These are phyloP conservation scores for Tetrahymena malaccensis DNA, from an alignment of 73 alveolate genomes.

Conservation along the genomic window DNA sequence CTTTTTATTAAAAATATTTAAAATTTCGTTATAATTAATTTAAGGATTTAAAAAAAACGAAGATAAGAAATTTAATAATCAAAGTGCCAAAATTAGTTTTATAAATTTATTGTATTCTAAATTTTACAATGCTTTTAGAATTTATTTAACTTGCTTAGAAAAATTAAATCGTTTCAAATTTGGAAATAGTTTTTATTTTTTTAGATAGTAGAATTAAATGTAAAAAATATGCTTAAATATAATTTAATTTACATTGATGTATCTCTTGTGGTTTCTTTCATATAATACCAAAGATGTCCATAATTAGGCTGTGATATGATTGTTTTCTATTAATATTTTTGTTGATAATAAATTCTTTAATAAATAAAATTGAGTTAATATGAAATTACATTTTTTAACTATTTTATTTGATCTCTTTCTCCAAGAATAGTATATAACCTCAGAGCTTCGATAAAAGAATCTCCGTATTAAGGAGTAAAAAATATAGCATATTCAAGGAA, in stretches of 20 bases:
- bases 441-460: conserved; percentile 51
- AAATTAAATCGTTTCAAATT: too few relatives aligned
- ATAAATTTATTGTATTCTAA: too few relatives aligned
- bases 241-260: conserved; percentile 34
- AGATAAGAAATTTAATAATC: not conserved
- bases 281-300: conserved; percentile 66
- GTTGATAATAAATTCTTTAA: not conserved
- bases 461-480: conserved; percentile 72
- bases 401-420: conserved; percentile 10
- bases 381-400: conserved; percentile 23
- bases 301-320: conserved; percentile 51
- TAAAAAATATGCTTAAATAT: too few relatives aligned
- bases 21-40: too few relatives aligned
- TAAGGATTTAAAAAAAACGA: too few relatives aligned
- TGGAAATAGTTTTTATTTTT: too few relatives aligned
- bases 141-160: too few relatives aligned
- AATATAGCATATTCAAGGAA: conserved; percentile 58
- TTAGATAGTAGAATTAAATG: too few relatives aligned
- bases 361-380: conserved; percentile 4
- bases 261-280: conserved; percentile 49
- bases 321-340: not conserved
- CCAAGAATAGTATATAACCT: conserved; percentile 27
- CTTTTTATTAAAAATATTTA: not conserved
- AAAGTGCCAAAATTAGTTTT: not conserved
- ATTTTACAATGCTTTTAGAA: too few relatives aligned